Conservation (phyloP, 2,329 filamentous ascomycete species). For the Aspergillus sp. region DNA sequence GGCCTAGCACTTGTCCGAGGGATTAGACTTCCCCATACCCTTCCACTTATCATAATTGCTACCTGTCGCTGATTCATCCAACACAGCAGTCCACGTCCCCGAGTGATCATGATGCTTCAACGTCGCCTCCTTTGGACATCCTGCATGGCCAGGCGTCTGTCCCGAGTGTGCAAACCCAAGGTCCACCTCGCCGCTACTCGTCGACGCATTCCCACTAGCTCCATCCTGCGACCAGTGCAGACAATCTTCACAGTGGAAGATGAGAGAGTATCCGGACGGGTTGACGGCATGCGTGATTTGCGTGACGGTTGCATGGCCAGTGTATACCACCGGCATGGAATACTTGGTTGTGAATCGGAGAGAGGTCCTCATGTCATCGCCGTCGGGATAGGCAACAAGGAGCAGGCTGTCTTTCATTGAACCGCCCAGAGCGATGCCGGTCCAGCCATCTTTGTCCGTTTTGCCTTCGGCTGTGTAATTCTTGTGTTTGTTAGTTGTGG, state of each 20-base stretch:
- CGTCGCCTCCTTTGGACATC: neutral
- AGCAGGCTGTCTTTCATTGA: slow-evolving; percentile 3
- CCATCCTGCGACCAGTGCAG: slow-evolving; percentile 52
- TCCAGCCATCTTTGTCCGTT: slow-evolving; percentile 1
- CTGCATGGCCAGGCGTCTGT: slow-evolving; percentile 15
- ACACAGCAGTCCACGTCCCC: slow-evolving; percentile 7
- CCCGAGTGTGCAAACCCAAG: slow-evolving; percentile 56
- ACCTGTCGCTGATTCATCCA: neutral
- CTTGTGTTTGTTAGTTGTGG: neutral
- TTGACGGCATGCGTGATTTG: slow-evolving; percentile 59
- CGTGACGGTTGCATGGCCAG: slow-evolving; percentile 59
- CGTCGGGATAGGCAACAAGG: slow-evolving; percentile 1
- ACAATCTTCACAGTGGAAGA: slow-evolving; percentile 62
- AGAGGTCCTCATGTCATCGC: neutral
- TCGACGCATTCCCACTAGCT: slow-evolving; percentile 42
- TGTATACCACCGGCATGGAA: slow-evolving; percentile 55
- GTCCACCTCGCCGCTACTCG: slow-evolving; percentile 43
- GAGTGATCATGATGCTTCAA: slow-evolving; percentile 1
- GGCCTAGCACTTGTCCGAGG: neutral
- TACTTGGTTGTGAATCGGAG: slow-evolving; percentile 44
- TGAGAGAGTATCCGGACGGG: slow-evolving; percentile 56
- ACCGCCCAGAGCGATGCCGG: slow-evolving; percentile 4
- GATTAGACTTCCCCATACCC: neutral
- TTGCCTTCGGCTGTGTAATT: neutral
- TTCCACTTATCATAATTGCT: slow-evolving; percentile 1